Conservation (phyloP, 2,329 filamentous ascomycete species). For the Colletotrichum liaoningense region DNA sequence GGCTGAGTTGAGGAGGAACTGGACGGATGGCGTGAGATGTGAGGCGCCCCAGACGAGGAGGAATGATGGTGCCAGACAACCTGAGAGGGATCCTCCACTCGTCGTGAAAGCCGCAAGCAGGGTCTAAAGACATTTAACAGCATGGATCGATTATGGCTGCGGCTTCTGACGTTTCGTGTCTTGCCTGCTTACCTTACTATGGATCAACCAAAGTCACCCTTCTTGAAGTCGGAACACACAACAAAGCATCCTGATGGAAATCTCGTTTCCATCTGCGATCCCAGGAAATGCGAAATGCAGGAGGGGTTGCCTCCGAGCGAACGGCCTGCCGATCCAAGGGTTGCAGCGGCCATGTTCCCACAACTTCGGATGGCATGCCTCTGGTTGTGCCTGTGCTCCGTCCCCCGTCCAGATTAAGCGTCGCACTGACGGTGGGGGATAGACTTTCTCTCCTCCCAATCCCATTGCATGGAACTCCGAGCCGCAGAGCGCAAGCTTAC, state of each 20-base stretch:
- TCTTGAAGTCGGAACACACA: neutral
- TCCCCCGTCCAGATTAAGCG: conserved; percentile 28
- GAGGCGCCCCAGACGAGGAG: neutral
- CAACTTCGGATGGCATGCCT: conserved; percentile 24
- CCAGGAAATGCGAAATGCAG: neutral
- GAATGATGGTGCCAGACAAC: conserved; percentile 1
- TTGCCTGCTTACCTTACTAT: neutral
- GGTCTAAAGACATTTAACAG: too few species aligned
- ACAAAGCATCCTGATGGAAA: neutral
- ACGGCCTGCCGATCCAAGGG: neutral
- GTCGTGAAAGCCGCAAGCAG: neutral
- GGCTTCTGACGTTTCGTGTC: neutral
- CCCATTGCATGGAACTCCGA: neutral
- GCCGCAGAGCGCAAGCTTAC: conserved; percentile 27
- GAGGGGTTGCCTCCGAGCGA: neutral
- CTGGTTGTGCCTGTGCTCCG: conserved; percentile 23
- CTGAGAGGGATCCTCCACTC: neutral
- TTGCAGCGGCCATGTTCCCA: neutral
- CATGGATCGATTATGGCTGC: neutral
- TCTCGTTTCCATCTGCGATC: neutral
- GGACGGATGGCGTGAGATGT: neutral
- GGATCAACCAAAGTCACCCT: neutral
- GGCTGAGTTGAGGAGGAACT: conserved; percentile 11
- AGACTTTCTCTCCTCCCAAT: neutral
- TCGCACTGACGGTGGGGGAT: conserved; percentile 8